phyloP scores from a whole-genome alignment of 1,139 yeast species.

The Suhomyces bolitotheri region DNA sequence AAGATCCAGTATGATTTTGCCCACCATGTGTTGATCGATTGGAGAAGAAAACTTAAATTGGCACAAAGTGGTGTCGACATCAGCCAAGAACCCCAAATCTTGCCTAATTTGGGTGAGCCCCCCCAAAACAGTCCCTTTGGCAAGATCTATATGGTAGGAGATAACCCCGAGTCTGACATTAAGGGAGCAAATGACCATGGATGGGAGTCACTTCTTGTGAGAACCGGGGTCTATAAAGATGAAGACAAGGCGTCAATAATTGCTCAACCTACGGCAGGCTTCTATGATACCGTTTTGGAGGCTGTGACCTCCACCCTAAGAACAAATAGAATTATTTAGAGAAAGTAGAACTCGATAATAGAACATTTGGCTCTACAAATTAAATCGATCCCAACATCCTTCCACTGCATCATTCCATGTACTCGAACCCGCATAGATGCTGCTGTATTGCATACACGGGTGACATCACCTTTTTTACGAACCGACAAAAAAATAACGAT shows the following conservation, averaged over 20 bases:
- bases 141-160: slow-evolving; percentile 89
- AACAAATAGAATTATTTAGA: slow-evolving; percentile 7
- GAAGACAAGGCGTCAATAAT: slow-evolving; percentile 50
- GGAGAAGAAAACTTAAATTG: slow-evolving; percentile 40
- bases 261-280: slow-evolving; percentile 50
- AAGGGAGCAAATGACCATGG: slow-evolving; percentile 85
- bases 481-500: too few species aligned
- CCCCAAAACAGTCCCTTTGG: slow-evolving; percentile 48
- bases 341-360: not conserved
- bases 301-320: slow-evolving; percentile 41
- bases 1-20: slow-evolving; percentile 83
- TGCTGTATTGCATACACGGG: not conserved
- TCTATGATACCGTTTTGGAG: slow-evolving; percentile 48
- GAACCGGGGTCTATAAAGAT: slow-evolving; percentile 84
- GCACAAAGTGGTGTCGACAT: not conserved
- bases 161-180: slow-evolving; percentile 91
- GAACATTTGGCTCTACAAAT: too few species aligned
- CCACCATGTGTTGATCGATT: slow-evolving; percentile 63
- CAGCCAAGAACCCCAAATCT: slow-evolving; percentile 19
- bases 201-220: slow-evolving; percentile 82
- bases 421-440: not conserved
- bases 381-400: too few species aligned
- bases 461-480: too few species aligned
- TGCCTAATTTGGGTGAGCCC: slow-evolving; percentile 39
- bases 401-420: too few species aligned